Base-by-base conservation (phyloP, 139 green algal genomes). In the Edaphochlamys debaryana region DNA sequence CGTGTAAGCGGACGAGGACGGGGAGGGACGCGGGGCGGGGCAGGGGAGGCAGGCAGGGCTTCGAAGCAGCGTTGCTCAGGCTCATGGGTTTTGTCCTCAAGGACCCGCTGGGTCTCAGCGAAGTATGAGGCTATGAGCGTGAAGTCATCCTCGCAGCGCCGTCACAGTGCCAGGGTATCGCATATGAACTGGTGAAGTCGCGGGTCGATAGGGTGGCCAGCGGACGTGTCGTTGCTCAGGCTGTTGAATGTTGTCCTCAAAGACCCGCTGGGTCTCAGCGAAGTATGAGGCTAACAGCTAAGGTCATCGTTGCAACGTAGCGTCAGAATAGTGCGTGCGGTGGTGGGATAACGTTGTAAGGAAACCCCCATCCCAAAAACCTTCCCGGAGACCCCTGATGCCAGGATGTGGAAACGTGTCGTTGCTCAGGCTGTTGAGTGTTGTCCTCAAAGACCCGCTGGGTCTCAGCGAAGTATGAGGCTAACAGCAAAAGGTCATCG, bases 21-120 rank as follows among this genome's bases (percentile, higher is more conserved):
- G n/a, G n/a, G n/a, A n/a, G n/a, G n/a, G n/a, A n/a, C n/a, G n/a
- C n/a, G n/a, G n/a, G n/a, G n/a, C 45, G 40, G 11, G 13, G 27
- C 40, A 77, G 6, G 3, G 30, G 42, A 62, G 38, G n/a, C n/a
- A 42, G n/a, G 63, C 63, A 42, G 63, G 9, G n/a, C 30, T 30
- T 42, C n/a, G 13, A 36, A 72, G n/a, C 23, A 11, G 34, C 4
- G 34, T 1, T n/a, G 30, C 76, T 82, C 76, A 82, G 76, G 63
- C 76, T 73, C 76, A 74, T 74, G 15, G 41, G 17, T 3, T 63
- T 60, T 82, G 23, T 82, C 76, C 76, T 82, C 76, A 82, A 42
- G 11, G 76, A 82, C 76, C n/a, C 56, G 63, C 60, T 48, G 20
- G 17, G 60, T 67, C 60, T 67, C 60, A 38, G 60, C 60, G 60